phyloP scores from a whole-genome alignment of 2,329 filamentous ascomycete species.

The Talaromyces atroroseus region DNA sequence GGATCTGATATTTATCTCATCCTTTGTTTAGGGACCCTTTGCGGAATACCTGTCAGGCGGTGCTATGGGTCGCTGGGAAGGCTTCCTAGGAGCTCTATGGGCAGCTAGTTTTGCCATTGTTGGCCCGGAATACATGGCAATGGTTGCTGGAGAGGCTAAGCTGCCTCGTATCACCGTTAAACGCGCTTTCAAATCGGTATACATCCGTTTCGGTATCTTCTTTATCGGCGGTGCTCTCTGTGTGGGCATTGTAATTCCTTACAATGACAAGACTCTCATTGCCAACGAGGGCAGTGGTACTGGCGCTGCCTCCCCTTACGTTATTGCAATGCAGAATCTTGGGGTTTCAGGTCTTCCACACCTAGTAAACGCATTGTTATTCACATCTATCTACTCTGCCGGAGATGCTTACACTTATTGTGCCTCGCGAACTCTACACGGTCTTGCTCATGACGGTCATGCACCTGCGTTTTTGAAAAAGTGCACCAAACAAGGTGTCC shows the following conservation, averaged over 20 bases:
- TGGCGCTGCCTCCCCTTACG: constrained; percentile 63
- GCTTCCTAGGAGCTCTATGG: constrained; percentile 62
- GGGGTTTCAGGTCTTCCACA: constrained; percentile 60
- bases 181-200: constrained; percentile 68
- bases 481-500: constrained; percentile 10
- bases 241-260: constrained; percentile 64
- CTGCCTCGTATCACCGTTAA: constrained; percentile 65
- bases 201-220: constrained; percentile 69
- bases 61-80: constrained; percentile 50
- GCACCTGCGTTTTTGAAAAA: constrained; percentile 41
- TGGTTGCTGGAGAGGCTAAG: constrained; percentile 54
- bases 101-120: constrained; percentile 62
- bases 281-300: constrained; percentile 51
- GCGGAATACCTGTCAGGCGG: constrained; percentile 58
- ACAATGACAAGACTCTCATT: constrained; percentile 55
- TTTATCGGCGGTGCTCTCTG: constrained; percentile 67
- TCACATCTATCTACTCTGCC: constrained; percentile 63
- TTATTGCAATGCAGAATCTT: constrained; percentile 61
- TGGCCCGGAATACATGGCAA: constrained; percentile 58
- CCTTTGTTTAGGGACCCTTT: constrained; percentile 51
- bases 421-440: constrained; percentile 63
- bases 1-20: rapidly evolving
- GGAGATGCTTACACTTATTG: constrained; percentile 66
- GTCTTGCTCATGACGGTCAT: constrained; percentile 63
- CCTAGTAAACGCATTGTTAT: constrained; percentile 67